Evolutionary conservation across 768 basidiomycete species (phyloP).

Genomic region (Auricularia heimuer): DNA sequence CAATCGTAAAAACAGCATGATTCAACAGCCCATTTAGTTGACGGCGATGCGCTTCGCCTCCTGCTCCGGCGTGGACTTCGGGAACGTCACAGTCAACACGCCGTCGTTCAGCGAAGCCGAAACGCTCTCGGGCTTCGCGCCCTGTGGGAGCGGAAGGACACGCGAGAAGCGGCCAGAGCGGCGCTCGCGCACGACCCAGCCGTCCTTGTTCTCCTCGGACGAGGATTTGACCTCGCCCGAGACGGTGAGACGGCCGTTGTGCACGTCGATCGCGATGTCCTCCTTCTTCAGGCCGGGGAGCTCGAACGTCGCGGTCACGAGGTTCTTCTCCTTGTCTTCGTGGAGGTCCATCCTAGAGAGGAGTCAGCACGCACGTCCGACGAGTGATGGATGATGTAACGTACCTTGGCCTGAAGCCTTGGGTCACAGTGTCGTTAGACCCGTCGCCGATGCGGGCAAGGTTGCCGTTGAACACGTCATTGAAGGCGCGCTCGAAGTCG

Average conservation of each 20-base stretch:
- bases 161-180: conserved; percentile 41
- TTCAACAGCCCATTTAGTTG: background rate
- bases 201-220: conserved; percentile 23
- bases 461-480: conserved; percentile 24
- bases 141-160: conserved; percentile 37
- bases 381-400: background rate
- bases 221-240: conserved; percentile 31
- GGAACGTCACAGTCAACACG: conserved; percentile 43
- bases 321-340: conserved; percentile 31
- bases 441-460: conserved; percentile 10
- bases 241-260: conserved; percentile 16
- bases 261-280: conserved; percentile 32
- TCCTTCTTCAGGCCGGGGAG: conserved; percentile 45
- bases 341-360: conserved; percentile 31
- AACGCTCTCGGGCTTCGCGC: conserved; percentile 31
- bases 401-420: conserved; percentile 19
- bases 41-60: background rate
- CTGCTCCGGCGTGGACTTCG: conserved; percentile 30
- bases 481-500: conserved; percentile 33
- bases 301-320: conserved; percentile 44
- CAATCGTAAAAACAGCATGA: too few relatives aligned
- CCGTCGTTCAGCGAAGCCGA: conserved; percentile 43
- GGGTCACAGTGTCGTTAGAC: background rate
- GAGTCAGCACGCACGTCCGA: background rate
- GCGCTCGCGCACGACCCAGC: conserved; percentile 37